These are phyloP conservation scores for Iberis pinnata DNA, from an alignment of 345 rosid genomes.

Conservation along the genomic window DNA sequence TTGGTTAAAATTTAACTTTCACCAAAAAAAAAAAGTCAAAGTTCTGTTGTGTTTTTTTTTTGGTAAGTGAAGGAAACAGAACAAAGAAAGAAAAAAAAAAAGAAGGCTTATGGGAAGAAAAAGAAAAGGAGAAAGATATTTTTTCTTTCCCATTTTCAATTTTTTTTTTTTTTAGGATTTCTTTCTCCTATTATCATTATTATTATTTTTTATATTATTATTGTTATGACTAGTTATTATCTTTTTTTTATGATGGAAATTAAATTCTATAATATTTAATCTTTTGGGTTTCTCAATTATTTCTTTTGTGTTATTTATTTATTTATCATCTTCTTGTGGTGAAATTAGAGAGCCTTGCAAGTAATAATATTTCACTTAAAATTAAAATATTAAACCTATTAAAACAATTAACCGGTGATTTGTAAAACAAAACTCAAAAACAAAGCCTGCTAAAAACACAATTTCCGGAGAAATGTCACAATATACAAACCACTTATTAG, in stretches of 20 bases:
- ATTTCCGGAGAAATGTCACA: too few relatives aligned
- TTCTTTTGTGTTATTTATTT: background rate
- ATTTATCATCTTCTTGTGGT: background rate
- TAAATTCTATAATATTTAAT: slow-evolving; percentile 8
- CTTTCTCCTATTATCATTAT: slow-evolving; percentile 26
- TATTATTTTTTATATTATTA: background rate
- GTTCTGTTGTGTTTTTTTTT: slow-evolving; percentile 24
- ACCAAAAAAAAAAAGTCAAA: slow-evolving; percentile 6
- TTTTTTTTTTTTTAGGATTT: slow-evolving; percentile 23
- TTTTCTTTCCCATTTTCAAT: slow-evolving; percentile 21
- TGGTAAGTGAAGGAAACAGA: slow-evolving; percentile 23
- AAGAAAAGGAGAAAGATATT: slow-evolving; percentile 10
- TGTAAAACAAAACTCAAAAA: too few relatives aligned
- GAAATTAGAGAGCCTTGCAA: background rate
- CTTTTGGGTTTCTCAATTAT: slow-evolving; percentile 3
- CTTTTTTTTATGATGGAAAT: slow-evolving; percentile 19
- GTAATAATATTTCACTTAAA: too few relatives aligned
- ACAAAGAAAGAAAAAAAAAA: slow-evolving; percentile 20
- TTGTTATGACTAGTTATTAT: slow-evolving; percentile 20
- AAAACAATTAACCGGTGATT: slow-evolving; percentile 2
- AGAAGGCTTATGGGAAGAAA: slow-evolving; percentile 16
- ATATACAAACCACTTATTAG: too few relatives aligned
- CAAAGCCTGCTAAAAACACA: too few relatives aligned
- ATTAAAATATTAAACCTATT: too few relatives aligned
- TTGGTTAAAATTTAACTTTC: too few relatives aligned